A percentile compares a stretch with the other conserved stretches of the same genome.
Conservation (phyloP, 2,329 filamentous ascomycete genomes). For the Gnomoniopsis sp. region DNA sequence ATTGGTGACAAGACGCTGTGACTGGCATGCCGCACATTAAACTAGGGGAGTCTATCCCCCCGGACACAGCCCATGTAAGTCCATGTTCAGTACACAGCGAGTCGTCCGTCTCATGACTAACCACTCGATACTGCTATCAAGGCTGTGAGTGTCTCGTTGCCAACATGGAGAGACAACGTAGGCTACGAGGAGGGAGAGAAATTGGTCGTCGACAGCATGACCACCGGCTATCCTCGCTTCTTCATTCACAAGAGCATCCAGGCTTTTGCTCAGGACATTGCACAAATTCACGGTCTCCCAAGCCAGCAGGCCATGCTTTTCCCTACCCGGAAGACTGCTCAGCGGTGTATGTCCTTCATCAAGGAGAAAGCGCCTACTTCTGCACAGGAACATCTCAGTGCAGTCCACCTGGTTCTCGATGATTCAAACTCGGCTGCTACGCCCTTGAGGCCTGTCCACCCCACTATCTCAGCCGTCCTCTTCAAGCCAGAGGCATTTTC, state of each 20-base stretch:
- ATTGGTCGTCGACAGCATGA: slow-evolving; percentile 83
- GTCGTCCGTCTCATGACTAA: background rate
- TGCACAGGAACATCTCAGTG: slow-evolving; percentile 44
- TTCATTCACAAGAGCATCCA: slow-evolving; percentile 85
- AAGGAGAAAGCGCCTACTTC: slow-evolving; percentile 52
- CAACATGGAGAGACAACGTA: slow-evolving; percentile 87
- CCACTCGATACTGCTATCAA: slow-evolving; percentile 32
- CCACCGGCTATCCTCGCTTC: slow-evolving; percentile 89
- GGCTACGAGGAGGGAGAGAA: slow-evolving; percentile 90
- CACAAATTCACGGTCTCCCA: slow-evolving; percentile 57
- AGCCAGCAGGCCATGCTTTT: slow-evolving; percentile 78
- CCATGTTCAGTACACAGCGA: background rate
- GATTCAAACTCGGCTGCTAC: slow-evolving; percentile 48
- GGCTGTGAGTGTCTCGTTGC: slow-evolving; percentile 94
- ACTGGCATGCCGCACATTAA: slow-evolving; percentile 44
- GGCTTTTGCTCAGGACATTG: slow-evolving; percentile 66
- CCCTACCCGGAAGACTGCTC: slow-evolving; percentile 67
- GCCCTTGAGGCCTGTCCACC: slow-evolving; percentile 51
- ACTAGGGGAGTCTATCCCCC: slow-evolving; percentile 70
- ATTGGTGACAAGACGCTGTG: background rate
- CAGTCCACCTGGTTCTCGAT: slow-evolving; percentile 63
- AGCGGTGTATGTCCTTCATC: slow-evolving; percentile 73
- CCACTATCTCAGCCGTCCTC: slow-evolving; percentile 67
- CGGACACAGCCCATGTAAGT: slow-evolving; percentile 75
- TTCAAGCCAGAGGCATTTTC: slow-evolving; percentile 65